Evolutionary conservation across 2,329 filamentous ascomycete genomes (phyloP).

Genomic region (Trichophyton schoenleinii): DNA sequence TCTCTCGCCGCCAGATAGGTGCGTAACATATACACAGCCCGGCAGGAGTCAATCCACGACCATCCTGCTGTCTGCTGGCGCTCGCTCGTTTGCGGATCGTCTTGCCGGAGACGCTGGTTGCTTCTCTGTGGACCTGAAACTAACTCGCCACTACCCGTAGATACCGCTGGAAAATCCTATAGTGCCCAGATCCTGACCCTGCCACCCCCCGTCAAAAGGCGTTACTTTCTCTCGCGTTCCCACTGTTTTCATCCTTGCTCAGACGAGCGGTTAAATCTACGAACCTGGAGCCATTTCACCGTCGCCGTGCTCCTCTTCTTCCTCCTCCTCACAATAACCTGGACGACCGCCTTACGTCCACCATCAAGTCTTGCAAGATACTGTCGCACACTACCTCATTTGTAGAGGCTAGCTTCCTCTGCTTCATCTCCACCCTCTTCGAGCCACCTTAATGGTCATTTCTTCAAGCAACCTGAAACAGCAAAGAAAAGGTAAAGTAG

Average conservation of each 20-base stretch:
- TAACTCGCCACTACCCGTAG: conserved; percentile 3
- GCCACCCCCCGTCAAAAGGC: not conserved
- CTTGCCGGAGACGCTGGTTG: not conserved
- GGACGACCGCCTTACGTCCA: conserved; percentile 10
- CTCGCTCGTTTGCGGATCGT: not conserved
- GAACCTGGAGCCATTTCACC: conserved; percentile 12
- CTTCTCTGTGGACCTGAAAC: not conserved
- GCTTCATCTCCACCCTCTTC: conserved; percentile 15
- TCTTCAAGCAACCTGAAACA: not conserved
- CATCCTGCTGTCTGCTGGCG: not conserved
- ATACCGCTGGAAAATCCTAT: conserved; percentile 1
- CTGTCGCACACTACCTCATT: conserved; percentile 11
- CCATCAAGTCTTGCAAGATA: conserved; percentile 9
- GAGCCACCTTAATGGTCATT: conserved; percentile 12
- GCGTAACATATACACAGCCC: not conserved
- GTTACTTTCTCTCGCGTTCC: not conserved
- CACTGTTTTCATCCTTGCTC: conserved; percentile 6
- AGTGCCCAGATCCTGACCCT: not conserved
- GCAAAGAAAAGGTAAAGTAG: not conserved
- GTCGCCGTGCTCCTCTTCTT: conserved; percentile 5
- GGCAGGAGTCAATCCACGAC: not conserved
- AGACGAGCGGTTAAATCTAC: conserved; percentile 9
- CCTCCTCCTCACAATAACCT: conserved; percentile 10
- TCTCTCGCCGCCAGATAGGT: not conserved
- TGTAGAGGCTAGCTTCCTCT: conserved; percentile 14